phyloP scores from a whole-genome alignment of 345 rosid genomes.

The Microthlaspi erraticum region DNA sequence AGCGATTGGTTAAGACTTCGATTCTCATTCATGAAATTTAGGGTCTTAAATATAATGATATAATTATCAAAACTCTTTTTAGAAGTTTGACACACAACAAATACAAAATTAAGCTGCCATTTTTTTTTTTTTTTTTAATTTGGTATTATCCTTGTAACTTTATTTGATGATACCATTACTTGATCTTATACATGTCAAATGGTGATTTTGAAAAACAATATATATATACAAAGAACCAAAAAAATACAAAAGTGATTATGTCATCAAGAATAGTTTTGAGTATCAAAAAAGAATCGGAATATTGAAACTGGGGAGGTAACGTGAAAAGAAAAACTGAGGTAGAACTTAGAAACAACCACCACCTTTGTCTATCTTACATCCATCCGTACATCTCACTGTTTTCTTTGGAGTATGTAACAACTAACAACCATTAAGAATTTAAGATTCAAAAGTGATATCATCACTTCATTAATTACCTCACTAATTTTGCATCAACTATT shows the following conservation, averaged over 20 bases:
- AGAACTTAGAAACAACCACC: constrained; percentile 26
- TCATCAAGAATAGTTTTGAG: background rate
- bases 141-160: background rate
- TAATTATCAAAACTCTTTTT: background rate
- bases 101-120: background rate
- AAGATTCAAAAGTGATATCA: constrained; percentile 31
- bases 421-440: constrained; percentile 28
- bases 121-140: background rate
- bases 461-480: constrained; percentile 30
- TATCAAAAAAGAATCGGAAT: background rate
- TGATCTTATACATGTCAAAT: background rate
- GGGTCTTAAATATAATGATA: background rate
- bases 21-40: constrained; percentile 1
- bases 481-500: constrained; percentile 14
- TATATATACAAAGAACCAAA: background rate
- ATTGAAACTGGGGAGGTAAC: background rate
- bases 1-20: constrained; percentile 13
- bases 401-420: constrained; percentile 21
- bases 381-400: constrained; percentile 6
- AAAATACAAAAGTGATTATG: constrained; percentile 9
- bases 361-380: constrained; percentile 23
- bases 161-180: background rate
- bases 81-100: background rate
- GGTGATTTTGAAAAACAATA: background rate
- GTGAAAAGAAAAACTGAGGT: constrained; percentile 15